Conservation (phyloP, 306 rosid genomes). For the Cucurbita maxima region DNA sequence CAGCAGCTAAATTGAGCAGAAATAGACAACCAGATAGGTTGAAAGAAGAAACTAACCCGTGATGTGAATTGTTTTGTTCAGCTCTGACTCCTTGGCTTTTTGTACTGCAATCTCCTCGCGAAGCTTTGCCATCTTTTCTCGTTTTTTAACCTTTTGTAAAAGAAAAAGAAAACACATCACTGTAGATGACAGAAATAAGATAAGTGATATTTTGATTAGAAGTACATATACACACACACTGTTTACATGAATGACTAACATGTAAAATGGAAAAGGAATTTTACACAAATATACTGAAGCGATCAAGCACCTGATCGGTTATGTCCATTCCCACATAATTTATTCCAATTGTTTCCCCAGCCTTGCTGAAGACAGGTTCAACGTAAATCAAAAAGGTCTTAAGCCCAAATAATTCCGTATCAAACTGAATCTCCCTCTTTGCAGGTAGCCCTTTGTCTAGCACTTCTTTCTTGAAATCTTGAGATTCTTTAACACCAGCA, state of each 20-base stretch:
- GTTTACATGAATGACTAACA: neutral
- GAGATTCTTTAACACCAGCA: constrained; percentile 72
- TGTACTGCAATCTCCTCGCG: constrained; percentile 89
- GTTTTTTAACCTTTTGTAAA: constrained; percentile 54
- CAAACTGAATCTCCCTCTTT: constrained; percentile 84
- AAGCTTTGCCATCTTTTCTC: constrained; percentile 82
- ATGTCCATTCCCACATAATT: constrained; percentile 97
- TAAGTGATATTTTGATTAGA: neutral
- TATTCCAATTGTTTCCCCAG: constrained; percentile 82
- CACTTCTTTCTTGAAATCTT: constrained; percentile 87
- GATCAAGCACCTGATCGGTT: constrained; percentile 60
- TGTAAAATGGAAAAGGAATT: neutral
- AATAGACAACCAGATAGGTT: neutral
- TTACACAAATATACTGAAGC: neutral
- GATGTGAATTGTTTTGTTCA: constrained; percentile 86
- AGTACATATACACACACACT: neutral
- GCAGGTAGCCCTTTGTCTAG: constrained; percentile 75
- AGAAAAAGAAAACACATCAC: neutral
- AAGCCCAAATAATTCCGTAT: constrained; percentile 66
- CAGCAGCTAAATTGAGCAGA: neutral
- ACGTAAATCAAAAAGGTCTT: constrained; percentile 84
- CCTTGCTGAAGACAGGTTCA: constrained; percentile 85
- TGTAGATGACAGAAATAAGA: neutral
- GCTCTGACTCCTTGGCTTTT: constrained; percentile 84
- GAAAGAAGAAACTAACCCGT: constrained; percentile 39